Evolutionary conservation across 805 yeast species (phyloP).

Genomic region (Diddensiella transvaalensis): DNA sequence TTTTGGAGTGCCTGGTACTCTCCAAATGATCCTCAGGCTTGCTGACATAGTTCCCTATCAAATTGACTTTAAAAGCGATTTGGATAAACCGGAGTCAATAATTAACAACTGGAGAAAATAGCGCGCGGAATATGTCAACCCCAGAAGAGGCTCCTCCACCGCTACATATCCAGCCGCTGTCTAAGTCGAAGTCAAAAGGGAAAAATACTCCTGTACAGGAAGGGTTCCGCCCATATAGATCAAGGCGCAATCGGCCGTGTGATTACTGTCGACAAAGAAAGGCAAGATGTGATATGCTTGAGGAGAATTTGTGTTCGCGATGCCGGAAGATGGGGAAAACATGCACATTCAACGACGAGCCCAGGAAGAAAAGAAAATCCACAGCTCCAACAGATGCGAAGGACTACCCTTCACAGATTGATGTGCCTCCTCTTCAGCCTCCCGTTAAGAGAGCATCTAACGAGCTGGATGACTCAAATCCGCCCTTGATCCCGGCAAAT

Average conservation of each 20-base stretch:
- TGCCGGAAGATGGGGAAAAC: slow-evolving; percentile 20
- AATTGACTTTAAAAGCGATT: too few species aligned
- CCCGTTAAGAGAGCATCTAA: slow-evolving; percentile 14
- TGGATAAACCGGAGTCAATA: too few species aligned
- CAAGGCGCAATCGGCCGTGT: slow-evolving; percentile 22
- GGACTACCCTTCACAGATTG: slow-evolving; percentile 6
- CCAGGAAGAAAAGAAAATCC: slow-evolving; percentile 17
- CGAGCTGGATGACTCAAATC: slow-evolving; percentile 13
- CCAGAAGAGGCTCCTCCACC: background rate
- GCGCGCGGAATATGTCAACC: background rate
- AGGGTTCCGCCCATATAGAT: slow-evolving; percentile 16
- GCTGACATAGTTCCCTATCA: too few species aligned
- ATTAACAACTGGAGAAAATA: too few species aligned
- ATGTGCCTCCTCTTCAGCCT: slow-evolving; percentile 17
- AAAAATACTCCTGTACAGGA: background rate
- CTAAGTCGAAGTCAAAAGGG: background rate
- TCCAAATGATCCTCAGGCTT: too few species aligned
- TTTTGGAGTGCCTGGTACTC: too few species aligned
- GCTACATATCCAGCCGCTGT: background rate
- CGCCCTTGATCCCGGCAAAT: slow-evolving; percentile 26
- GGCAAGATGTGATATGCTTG: slow-evolving; percentile 19
- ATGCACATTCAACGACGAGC: slow-evolving; percentile 23
- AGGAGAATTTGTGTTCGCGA: slow-evolving; percentile 15
- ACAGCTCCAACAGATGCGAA: background rate
- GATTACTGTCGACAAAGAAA: slow-evolving; percentile 24